Base-by-base conservation (phyloP, 768 basidiomycete species). In the Kwoniella dejecticola region DNA sequence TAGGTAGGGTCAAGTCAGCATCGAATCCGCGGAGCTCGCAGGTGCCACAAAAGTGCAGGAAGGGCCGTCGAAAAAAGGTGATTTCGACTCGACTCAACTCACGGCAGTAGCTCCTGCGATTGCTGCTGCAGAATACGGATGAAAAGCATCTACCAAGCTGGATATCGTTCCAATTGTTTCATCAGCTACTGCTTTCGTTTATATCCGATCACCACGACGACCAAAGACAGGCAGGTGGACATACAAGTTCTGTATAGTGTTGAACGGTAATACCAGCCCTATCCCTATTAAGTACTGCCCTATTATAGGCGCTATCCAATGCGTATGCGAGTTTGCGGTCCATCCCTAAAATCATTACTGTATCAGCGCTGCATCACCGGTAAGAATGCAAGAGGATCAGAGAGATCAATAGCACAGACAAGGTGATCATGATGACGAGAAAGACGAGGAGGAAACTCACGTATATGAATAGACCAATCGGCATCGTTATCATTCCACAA, bases 141-240 rank as follows among this genome's bases (percentile, higher is more conserved):
- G 72, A 62, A 76, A 76, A 36, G 70, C 70, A 42, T 76, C 75
- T 1, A 76, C 75, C n/a, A 76, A 46, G 53, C 72, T 74, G 41
- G 29, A 10, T 24, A 8, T 29, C 1, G 45, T 21, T n/a, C 10
- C 30, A 42, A 8, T 27, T n/a, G 24, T 30, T 49, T 49, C 4
- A 7, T 6, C 40, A 12, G 36, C 8, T 7, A 11, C 41, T 19
- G 48, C 30, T 6, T 23, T 48, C 24, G n/a, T 11, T 21, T 45
- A 26, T 27, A 1, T 41, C 17, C 6, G 50, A 15, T 21, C 8
- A 33, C 36, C 23, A 7, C 11, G 17, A 49, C n/a, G 24, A 23
- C 7, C 11, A 15, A 40, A 24, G 10, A 10, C 23, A 47, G 12
- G 19, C 12, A 23, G 5, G n/a, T 11, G 23, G 17, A 65, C 71